Percentiles rank a stretch among this genome's conserved stretches.
These are phyloP conservation scores for Suaeda aralocaspica DNA, from an alignment of 148 eudicot species.

Conservation along the genomic window DNA sequence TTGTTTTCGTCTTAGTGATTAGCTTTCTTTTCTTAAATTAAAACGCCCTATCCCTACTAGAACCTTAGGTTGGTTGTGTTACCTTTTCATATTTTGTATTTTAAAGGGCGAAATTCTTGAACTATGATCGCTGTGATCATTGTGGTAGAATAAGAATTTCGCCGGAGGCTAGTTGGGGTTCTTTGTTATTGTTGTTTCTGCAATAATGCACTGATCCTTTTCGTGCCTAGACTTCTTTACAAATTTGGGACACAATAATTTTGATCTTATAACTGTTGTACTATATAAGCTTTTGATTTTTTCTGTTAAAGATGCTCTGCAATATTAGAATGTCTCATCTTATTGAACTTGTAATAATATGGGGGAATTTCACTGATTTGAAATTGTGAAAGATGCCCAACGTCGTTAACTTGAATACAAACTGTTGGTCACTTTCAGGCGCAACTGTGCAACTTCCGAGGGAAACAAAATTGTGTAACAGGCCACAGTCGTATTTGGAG, in stretches of 20 bases:
- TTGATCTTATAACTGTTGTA: background rate
- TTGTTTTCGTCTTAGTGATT: background rate
- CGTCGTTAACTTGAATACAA: too few relatives aligned
- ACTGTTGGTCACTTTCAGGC: too few relatives aligned
- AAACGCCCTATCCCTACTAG: background rate
- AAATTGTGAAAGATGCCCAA: too few relatives aligned
- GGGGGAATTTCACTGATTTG: too few relatives aligned
- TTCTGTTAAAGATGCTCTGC: too few relatives aligned
- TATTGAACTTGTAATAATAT: too few relatives aligned
- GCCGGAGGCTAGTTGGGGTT: conserved; percentile 6
- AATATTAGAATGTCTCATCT: too few relatives aligned
- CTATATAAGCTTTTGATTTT: background rate
- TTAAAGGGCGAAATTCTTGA: conserved; percentile 2
- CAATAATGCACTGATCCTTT: conserved; percentile 12
- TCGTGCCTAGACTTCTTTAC: background rate
- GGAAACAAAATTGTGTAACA: too few relatives aligned
- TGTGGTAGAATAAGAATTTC: background rate
- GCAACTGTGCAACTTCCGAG: too few relatives aligned
- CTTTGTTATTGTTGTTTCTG: conserved; percentile 13
- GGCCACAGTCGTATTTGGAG: too few relatives aligned
- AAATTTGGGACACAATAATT: background rate
- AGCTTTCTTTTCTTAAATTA: background rate
- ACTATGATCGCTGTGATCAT: background rate
- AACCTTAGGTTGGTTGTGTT: conserved; percentile 1
- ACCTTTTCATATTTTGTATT: background rate